phyloP scores from a whole-genome alignment of 2,329 filamentous ascomycete genomes.

The Talaromyces albobiverticillius region DNA sequence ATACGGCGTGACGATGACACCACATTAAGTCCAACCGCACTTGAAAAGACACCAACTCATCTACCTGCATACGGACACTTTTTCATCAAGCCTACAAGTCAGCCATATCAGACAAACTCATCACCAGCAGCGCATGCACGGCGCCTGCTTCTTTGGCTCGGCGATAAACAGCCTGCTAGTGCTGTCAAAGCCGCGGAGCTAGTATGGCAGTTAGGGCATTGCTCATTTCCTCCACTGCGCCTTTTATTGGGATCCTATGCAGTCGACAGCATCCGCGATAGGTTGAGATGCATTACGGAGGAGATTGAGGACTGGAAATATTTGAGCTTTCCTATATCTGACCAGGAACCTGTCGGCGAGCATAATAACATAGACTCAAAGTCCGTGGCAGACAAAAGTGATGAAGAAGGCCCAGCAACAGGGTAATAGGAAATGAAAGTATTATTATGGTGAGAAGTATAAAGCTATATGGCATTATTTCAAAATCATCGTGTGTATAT shows the following conservation, averaged over 20 bases:
- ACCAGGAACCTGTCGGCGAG: conserved; percentile 20
- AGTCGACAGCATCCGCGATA: conserved; percentile 90
- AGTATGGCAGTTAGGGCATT: conserved; percentile 92
- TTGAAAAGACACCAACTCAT: conserved; percentile 40
- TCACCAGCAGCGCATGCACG: conserved; percentile 85
- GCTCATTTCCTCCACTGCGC: conserved; percentile 84
- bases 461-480: not conserved
- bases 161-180: conserved; percentile 86
- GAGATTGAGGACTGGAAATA: conserved; percentile 94
- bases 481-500: not conserved
- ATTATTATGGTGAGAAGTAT: not conserved
- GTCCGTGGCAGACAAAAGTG: conserved; percentile 10
- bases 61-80: conserved; percentile 89
- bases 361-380: not conserved
- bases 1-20: conserved; percentile 74
- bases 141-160: conserved; percentile 91
- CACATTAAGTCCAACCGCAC: conserved; percentile 29
- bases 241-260: conserved; percentile 90
- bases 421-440: not conserved
- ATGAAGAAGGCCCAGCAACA: conserved; percentile 8
- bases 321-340: conserved; percentile 61
- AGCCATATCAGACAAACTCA: conserved; percentile 73
- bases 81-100: conserved; percentile 78
- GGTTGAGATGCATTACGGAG: conserved; percentile 85
- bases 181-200: conserved; percentile 90